phyloP scores from a whole-genome alignment of 1,139 yeast species.

The Taphrina betulina region DNA sequence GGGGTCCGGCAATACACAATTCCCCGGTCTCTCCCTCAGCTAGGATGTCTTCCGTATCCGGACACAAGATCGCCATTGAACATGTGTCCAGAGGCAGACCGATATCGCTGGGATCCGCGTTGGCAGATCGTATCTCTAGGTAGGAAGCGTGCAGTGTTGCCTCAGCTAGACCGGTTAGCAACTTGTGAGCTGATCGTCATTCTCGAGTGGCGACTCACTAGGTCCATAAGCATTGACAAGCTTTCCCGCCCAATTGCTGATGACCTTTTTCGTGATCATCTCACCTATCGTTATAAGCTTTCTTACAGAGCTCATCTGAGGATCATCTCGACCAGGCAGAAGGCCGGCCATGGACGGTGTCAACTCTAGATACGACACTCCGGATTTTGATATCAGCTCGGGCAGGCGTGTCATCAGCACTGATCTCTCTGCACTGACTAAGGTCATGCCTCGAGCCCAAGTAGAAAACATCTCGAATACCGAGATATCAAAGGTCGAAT shows the following conservation, averaged over 20 bases:
- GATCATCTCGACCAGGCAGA: slow-evolving; percentile 30
- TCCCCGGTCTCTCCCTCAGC: slow-evolving; percentile 41
- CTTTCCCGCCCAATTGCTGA: slow-evolving; percentile 33
- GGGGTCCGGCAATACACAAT: slow-evolving; percentile 40
- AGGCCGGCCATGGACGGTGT: slow-evolving; percentile 40
- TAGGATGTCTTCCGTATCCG: slow-evolving; percentile 28
- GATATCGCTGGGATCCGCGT: slow-evolving; percentile 35
- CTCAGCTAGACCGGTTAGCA: slow-evolving; percentile 34
- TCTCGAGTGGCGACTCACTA: slow-evolving; percentile 24
- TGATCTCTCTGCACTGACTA: slow-evolving; percentile 37
- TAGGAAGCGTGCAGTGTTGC: slow-evolving; percentile 40
- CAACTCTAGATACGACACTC: slow-evolving; percentile 38
- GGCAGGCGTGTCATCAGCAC: slow-evolving; percentile 36
- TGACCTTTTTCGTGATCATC: slow-evolving; percentile 37
- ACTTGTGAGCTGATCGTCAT: too few relatives aligned
- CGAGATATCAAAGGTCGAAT: slow-evolving; percentile 39
- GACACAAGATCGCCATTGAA: slow-evolving; percentile 34
- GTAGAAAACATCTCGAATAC: slow-evolving; percentile 38
- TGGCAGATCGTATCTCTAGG: slow-evolving; percentile 23
- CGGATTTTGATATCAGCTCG: slow-evolving; percentile 31
- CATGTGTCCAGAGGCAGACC: slow-evolving; percentile 39
- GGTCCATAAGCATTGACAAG: slow-evolving; percentile 41
- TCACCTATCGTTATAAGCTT: slow-evolving; percentile 40
- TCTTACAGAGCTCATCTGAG: slow-evolving; percentile 33
- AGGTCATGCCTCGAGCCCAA: slow-evolving; percentile 36